Evolutionary conservation across 306 rosid genomes (phyloP).

Genomic region (Arachis hypogaea): DNA sequence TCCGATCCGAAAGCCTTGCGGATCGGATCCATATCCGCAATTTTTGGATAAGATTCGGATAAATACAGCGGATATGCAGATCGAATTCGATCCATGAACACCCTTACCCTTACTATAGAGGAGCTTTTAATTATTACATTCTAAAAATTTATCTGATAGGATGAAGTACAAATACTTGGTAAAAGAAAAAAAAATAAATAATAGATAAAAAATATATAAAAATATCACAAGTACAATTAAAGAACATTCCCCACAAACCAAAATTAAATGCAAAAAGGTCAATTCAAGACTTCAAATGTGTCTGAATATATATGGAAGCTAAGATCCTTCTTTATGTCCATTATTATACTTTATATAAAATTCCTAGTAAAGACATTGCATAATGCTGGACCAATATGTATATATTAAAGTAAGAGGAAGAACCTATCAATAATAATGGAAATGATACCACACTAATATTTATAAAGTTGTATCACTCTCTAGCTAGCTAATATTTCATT

Average conservation of each 20-base stretch:
- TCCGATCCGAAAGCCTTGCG: too few species aligned
- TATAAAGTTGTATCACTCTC: background rate
- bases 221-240: constrained; percentile 9
- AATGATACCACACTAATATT: too few species aligned
- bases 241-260: constrained; percentile 26
- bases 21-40: too few species aligned
- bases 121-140: constrained; percentile 37
- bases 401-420: background rate
- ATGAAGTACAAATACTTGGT: constrained; percentile 27
- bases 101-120: too few species aligned
- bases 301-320: constrained; percentile 4
- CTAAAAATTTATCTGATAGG: constrained; percentile 44
- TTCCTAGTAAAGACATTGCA: constrained; percentile 13
- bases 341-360: background rate
- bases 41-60: too few species aligned
- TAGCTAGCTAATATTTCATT: too few species aligned
- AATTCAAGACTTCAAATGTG: constrained; percentile 22
- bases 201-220: background rate
- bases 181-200: background rate
- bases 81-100: too few species aligned
- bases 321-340: background rate
- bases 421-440: background rate
- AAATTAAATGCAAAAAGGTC: background rate
- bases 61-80: too few species aligned
- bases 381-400: background rate